Evolutionary conservation across 2,329 filamentous ascomycete species (phyloP).

Genomic region (Cercospora sojina): DNA sequence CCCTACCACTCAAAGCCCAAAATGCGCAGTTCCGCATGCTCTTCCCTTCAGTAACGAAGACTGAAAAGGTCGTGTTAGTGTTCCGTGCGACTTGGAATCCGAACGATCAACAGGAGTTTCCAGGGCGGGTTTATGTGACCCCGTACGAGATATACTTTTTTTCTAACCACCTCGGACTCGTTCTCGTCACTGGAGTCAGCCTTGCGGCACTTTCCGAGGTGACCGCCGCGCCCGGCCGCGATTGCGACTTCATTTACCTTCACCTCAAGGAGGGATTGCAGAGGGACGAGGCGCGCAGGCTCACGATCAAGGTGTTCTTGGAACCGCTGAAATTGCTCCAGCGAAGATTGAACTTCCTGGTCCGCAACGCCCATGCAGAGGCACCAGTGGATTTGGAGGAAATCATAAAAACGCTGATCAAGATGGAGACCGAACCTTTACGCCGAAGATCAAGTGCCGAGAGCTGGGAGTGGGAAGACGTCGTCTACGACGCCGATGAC

Average conservation of each 20-base stretch:
- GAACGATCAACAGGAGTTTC: constrained; percentile 73
- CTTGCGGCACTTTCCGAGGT: constrained; percentile 81
- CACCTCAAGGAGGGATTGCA: constrained; percentile 65
- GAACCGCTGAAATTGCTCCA: constrained; percentile 83
- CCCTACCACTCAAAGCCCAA: constrained; percentile 68
- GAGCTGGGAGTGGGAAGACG: constrained; percentile 76
- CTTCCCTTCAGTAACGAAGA: constrained; percentile 74
- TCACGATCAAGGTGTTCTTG: constrained; percentile 90
- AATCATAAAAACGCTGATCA: constrained; percentile 69
- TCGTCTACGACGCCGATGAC: constrained; percentile 50
- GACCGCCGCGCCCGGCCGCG: constrained; percentile 81
- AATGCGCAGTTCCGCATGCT: constrained; percentile 90
- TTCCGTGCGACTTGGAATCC: constrained; percentile 89
- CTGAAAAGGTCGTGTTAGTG: constrained; percentile 84
- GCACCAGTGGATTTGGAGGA: constrained; percentile 67
- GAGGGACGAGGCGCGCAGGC: constrained; percentile 64
- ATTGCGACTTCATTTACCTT: constrained; percentile 89
- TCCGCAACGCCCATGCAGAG: constrained; percentile 74
- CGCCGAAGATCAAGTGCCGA: constrained; percentile 72
- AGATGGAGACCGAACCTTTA: constrained; percentile 64
- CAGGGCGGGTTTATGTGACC: constrained; percentile 84
- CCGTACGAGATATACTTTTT: constrained; percentile 91
- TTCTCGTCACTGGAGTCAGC: constrained; percentile 75
- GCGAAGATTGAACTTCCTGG: constrained; percentile 77
- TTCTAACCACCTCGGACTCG: constrained; percentile 87